These are phyloP conservation scores for Isatis tinctoria DNA, from an alignment of 345 rosid genomes.

Conservation along the genomic window DNA sequence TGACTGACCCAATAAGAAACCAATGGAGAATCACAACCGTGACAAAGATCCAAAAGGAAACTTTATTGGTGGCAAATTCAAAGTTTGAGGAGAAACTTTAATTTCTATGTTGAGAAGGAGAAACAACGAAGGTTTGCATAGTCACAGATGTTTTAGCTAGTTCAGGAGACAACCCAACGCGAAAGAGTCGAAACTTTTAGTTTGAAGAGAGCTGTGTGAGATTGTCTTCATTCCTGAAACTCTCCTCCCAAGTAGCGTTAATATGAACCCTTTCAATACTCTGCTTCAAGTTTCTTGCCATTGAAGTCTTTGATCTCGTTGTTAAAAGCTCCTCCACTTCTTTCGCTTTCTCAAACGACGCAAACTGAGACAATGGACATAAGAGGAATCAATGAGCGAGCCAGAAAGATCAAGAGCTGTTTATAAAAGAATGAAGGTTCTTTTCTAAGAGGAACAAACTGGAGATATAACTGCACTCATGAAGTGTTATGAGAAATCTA, in stretches of 20 bases:
- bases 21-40: no score
- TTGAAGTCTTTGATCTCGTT: conserved; percentile 48
- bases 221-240: conserved; percentile 51
- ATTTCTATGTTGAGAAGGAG: background rate
- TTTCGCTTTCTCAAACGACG: conserved; percentile 69
- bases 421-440: background rate
- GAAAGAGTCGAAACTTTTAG: background rate
- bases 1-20: no score
- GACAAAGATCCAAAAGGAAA: background rate
- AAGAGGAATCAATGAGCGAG: background rate
- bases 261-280: conserved; percentile 70
- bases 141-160: no score
- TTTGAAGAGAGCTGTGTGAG: conserved; percentile 41
- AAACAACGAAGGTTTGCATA: background rate
- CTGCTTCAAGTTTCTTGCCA: conserved; percentile 90
- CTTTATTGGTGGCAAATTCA: conserved; percentile 5
- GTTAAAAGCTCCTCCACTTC: conserved; percentile 87
- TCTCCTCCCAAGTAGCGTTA: conserved; percentile 76
- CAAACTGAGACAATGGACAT: conserved; percentile 50
- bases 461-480: conserved; percentile 68
- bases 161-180: background rate
- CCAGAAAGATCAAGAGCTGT: background rate
- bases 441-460: conserved; percentile 44
- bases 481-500: conserved; percentile 63
- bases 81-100: background rate